phyloP scores from a whole-genome alignment of 1,284 basidiomycete genomes.

The Fomitopsis schrenkii region DNA sequence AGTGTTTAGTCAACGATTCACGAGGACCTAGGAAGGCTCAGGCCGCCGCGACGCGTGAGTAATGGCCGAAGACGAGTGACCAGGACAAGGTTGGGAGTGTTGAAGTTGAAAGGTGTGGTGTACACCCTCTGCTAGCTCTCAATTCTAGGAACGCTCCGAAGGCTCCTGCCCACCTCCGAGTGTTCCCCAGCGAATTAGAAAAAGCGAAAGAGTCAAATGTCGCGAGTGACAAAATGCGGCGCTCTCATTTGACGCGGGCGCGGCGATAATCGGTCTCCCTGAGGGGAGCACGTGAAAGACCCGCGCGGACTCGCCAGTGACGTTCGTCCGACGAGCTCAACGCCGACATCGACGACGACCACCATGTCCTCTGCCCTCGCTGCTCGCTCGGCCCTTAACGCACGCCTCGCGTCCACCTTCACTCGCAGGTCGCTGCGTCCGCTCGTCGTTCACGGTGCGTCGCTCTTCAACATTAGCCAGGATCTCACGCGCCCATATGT shows the following conservation, averaged over 20 bases:
- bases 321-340: background rate
- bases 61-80: too few species aligned
- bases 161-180: too few species aligned
- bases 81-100: too few species aligned
- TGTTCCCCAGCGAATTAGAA: too few species aligned
- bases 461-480: conserved; percentile 23
- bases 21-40: too few species aligned
- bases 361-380: conserved; percentile 50
- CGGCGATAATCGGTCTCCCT: conserved; percentile 9
- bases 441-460: conserved; percentile 26
- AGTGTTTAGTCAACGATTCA: too few species aligned
- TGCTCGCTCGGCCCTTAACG: conserved; percentile 45
- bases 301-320: background rate
- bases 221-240: background rate
- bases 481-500: conserved; percentile 1
- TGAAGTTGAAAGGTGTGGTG: too few species aligned
- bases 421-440: conserved; percentile 36
- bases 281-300: conserved; percentile 1
- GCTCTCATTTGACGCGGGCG: background rate
- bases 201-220: too few species aligned
- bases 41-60: too few species aligned
- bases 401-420: conserved; percentile 35
- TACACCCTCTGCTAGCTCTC: too few species aligned
- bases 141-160: too few species aligned
- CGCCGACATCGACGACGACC: conserved; percentile 13